Conservation (phyloP, 2,329 filamentous ascomycete genomes). For the Stagonosporopsis cucurbitacearum region DNA sequence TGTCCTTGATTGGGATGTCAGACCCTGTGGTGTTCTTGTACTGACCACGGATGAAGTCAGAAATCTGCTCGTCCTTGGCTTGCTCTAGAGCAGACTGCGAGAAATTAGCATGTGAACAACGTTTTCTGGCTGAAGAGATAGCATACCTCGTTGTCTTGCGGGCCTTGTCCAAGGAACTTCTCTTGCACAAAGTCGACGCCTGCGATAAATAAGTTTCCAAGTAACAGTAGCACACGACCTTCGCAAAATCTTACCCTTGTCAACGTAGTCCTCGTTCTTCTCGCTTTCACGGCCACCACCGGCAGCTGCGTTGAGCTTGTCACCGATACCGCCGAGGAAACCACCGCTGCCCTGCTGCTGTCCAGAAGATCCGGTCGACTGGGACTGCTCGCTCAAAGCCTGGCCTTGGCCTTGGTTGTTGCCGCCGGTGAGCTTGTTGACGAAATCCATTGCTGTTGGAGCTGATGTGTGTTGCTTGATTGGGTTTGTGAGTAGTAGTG, state of each 20-base stretch:
- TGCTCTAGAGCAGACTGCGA: constrained; percentile 70
- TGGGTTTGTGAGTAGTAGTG: constrained; percentile 9
- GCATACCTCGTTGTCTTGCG: constrained; percentile 63
- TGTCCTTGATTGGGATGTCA: constrained; percentile 74
- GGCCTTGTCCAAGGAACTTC: constrained; percentile 71
- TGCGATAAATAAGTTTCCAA: constrained; percentile 45
- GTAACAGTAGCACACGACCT: neutral
- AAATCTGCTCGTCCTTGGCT: constrained; percentile 81
- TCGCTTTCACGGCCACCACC: constrained; percentile 77
- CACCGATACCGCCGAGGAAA: constrained; percentile 66
- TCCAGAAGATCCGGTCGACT: constrained; percentile 16
- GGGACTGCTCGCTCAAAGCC: constrained; percentile 41
- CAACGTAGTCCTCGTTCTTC: constrained; percentile 82
- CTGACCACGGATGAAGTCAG: constrained; percentile 71
- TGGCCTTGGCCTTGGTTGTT: constrained; percentile 40
- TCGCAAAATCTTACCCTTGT: constrained; percentile 68
- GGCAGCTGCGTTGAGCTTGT: constrained; percentile 73
- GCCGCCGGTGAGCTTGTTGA: constrained; percentile 55
- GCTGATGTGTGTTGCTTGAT: constrained; percentile 10
- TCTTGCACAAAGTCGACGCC: constrained; percentile 81
- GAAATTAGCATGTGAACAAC: constrained; percentile 18
- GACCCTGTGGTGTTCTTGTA: constrained; percentile 74
- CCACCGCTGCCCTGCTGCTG: constrained; percentile 44
- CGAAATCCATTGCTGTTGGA: constrained; percentile 53
- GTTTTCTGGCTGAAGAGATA: neutral